Conservation (phyloP, 116 monocot genomes). For the Phalaenopsis hybrid region DNA sequence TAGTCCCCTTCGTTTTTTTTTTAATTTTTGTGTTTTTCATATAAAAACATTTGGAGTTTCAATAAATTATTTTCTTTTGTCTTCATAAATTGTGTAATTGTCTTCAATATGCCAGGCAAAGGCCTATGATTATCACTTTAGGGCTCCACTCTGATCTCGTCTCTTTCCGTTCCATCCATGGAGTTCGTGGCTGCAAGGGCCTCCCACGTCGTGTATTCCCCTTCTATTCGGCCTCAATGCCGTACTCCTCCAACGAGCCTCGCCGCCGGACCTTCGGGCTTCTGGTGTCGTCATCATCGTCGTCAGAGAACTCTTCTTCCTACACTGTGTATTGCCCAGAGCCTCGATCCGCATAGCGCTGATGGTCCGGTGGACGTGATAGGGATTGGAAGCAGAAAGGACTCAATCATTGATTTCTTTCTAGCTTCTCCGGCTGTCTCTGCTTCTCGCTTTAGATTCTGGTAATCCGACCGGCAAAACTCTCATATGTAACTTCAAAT, state of each 20-base stretch:
- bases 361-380: conserved; percentile 50
- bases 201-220: background rate
- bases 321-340: background rate
- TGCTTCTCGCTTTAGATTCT: conserved; percentile 61
- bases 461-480: conserved; percentile 24
- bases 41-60: too few species aligned
- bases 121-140: background rate
- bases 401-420: conserved; percentile 73
- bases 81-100: too few species aligned
- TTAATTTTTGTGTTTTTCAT: too few species aligned
- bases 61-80: too few species aligned
- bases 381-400: conserved; percentile 78
- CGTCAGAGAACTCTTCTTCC: background rate
- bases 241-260: background rate
- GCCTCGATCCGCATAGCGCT: background rate
- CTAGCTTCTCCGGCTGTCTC: conserved; percentile 27
- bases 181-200: background rate
- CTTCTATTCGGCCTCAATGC: background rate
- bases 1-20: too few species aligned
- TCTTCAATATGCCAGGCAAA: too few species aligned
- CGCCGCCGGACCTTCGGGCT: background rate
- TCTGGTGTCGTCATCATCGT: background rate
- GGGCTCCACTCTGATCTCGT: background rate
- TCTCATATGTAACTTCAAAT: background rate
- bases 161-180: conserved; percentile 5